These are phyloP conservation scores for Diaporthe capsici DNA, from an alignment of 2,329 filamentous ascomycete species.

Conservation along the genomic window DNA sequence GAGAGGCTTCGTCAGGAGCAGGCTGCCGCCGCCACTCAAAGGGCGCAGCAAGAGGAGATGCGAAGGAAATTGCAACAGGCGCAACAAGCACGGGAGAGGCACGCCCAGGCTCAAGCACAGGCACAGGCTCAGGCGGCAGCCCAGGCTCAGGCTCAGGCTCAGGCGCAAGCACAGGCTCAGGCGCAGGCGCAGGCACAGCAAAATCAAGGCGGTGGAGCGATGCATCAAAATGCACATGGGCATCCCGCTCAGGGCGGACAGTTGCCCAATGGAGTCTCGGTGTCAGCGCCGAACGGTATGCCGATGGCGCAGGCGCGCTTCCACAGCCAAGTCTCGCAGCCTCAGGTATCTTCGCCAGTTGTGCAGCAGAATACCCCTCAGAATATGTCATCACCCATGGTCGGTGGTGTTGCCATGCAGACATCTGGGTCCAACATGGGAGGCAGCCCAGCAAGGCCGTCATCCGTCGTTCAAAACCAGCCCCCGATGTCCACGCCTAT, in stretches of 20 bases:
- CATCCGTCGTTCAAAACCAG: constrained; percentile 75
- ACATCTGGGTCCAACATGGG: constrained; percentile 77
- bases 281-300: constrained; percentile 49
- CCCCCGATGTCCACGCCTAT: constrained; percentile 71
- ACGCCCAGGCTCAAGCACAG: constrained; percentile 54
- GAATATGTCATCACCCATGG: constrained; percentile 76
- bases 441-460: constrained; percentile 75
- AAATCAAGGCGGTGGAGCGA: constrained; percentile 51
- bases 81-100: constrained; percentile 51
- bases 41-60: constrained; percentile 51
- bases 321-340: constrained; percentile 70
- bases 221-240: constrained; percentile 58
- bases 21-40: constrained; percentile 47
- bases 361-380: constrained; percentile 75
- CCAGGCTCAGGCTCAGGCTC: constrained; percentile 48
- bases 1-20: constrained; percentile 52
- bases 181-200: constrained; percentile 48
- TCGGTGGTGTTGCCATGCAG: constrained; percentile 74
- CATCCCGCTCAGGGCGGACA: constrained; percentile 60
- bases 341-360: constrained; percentile 77
- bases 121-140: constrained; percentile 44
- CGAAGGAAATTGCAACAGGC: constrained; percentile 53
- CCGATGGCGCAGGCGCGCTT: constrained; percentile 62
- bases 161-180: constrained; percentile 46
- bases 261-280: constrained; percentile 57